These are phyloP conservation scores for Mortierella alpina DNA, from an alignment of 192 early-diverging fungal genomes.

Conservation along the genomic window DNA sequence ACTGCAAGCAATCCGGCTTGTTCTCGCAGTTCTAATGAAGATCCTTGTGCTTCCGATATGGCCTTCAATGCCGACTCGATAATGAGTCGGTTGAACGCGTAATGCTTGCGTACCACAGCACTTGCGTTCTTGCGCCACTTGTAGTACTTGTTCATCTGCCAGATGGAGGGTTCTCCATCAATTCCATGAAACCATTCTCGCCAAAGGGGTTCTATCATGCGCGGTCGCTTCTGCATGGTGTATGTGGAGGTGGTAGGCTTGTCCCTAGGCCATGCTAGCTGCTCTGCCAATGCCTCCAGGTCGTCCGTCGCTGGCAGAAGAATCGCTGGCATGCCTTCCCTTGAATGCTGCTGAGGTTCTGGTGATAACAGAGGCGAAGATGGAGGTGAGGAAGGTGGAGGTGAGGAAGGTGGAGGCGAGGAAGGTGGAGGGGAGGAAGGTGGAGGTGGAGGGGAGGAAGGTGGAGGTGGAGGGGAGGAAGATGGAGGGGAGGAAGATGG, in stretches of 20 bases:
- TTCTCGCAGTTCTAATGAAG: slow-evolving; percentile 1
- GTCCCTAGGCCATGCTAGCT: slow-evolving; percentile 6
- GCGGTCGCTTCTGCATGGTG: slow-evolving; percentile 8
- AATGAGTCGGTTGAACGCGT: not conserved
- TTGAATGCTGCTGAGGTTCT: no score
- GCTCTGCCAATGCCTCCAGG: slow-evolving; percentile 1
- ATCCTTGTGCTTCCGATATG: slow-evolving; percentile 11
- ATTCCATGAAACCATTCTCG: slow-evolving; percentile 30
- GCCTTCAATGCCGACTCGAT: slow-evolving; percentile 4
- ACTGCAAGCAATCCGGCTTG: no score
- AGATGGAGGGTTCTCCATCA: slow-evolving; percentile 19
- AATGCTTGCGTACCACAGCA: slow-evolving; percentile 6
- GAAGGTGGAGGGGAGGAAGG: no score
- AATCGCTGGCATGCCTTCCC: not conserved
- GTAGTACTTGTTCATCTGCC: slow-evolving; percentile 23
- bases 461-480: slow-evolving; percentile 1
- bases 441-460: slow-evolving; percentile 1
- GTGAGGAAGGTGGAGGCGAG: no score
- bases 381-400: no score
- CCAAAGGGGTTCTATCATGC: slow-evolving; percentile 13
- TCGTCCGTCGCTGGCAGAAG: not conserved
- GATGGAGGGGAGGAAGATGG: no score
- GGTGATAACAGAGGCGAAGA: no score
- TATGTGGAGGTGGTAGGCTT: slow-evolving; percentile 4
- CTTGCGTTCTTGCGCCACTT: slow-evolving; percentile 15